phyloP scores from a whole-genome alignment of 345 rosid genomes.

The Arabis hirsuta region DNA sequence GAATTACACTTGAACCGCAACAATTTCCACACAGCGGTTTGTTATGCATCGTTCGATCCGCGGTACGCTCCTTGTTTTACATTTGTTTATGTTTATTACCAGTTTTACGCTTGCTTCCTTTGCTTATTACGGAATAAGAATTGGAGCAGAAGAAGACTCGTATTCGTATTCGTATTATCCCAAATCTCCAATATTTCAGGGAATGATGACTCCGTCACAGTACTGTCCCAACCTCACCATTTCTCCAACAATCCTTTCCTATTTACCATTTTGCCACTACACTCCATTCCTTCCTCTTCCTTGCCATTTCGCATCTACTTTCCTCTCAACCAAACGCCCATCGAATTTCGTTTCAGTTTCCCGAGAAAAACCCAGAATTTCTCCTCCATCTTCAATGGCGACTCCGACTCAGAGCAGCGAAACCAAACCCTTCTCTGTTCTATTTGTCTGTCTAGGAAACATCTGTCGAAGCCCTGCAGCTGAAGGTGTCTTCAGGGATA shows the following conservation, averaged over 20 bases:
- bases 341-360: not conserved
- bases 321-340: conserved; percentile 14
- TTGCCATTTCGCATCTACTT: conserved; percentile 30
- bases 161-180: too few species aligned
- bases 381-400: conserved; percentile 56
- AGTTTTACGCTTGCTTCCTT: too few species aligned
- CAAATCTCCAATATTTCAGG: conserved; percentile 20
- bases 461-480: conserved; percentile 98
- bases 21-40: too few species aligned
- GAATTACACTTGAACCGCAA: too few species aligned
- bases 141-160: too few species aligned
- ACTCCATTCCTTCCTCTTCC: conserved; percentile 23
- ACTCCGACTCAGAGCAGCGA: conserved; percentile 48
- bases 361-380: conserved; percentile 29
- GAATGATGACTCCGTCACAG: conserved; percentile 31
- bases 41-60: too few species aligned
- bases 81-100: too few species aligned
- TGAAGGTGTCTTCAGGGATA: conserved; percentile 85
- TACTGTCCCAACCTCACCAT: conserved; percentile 29
- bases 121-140: too few species aligned
- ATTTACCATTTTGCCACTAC: conserved; percentile 66
- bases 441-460: conserved; percentile 90
- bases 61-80: too few species aligned
- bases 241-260: conserved; percentile 28
- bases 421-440: conserved; percentile 73